A percentile compares a stretch with the other conserved stretches of the same genome.
phyloP scores from a whole-genome alignment of 2,329 filamentous ascomycete genomes.

The Phyllosticta paracitricarpa region DNA sequence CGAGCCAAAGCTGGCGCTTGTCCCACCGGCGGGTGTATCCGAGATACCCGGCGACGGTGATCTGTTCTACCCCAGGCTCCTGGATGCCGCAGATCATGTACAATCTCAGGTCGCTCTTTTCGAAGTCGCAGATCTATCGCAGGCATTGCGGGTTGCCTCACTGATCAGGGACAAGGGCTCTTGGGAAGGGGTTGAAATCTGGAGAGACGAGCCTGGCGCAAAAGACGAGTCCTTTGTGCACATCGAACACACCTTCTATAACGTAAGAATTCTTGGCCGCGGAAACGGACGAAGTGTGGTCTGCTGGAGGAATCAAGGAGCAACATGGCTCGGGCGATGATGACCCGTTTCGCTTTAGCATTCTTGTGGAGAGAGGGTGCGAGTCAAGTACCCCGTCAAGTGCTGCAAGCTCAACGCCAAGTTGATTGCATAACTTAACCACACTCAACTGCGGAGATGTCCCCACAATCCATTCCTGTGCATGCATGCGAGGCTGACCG shows the following conservation, averaged over 20 bases:
- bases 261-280: conserved; percentile 25
- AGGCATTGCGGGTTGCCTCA: conserved; percentile 56
- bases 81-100: conserved; percentile 44
- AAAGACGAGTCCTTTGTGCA: conserved; percentile 12
- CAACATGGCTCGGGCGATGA: conserved; percentile 17
- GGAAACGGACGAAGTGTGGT: conserved; percentile 36
- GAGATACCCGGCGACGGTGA: conserved; percentile 25
- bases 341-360: neutral
- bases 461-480: neutral
- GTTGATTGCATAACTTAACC: too few species aligned
- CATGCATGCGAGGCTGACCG: neutral
- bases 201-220: conserved; percentile 50
- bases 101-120: conserved; percentile 50
- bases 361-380: neutral
- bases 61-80: conserved; percentile 59
- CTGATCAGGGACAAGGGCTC: conserved; percentile 23
- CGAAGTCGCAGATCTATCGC: conserved; percentile 61
- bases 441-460: too few species aligned
- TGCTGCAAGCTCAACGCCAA: neutral
- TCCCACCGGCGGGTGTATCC: conserved; percentile 29
- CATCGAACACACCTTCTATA: neutral
- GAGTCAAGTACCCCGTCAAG: neutral
- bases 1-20: conserved; percentile 72
- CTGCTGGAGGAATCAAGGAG: conserved; percentile 27
- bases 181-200: conserved; percentile 50